A percentile compares a stretch with the other conserved stretches of the same genome.
These are phyloP conservation scores for Dendrobium huoshanense DNA, from an alignment of 106 monocot genomes.

Conservation along the genomic window DNA sequence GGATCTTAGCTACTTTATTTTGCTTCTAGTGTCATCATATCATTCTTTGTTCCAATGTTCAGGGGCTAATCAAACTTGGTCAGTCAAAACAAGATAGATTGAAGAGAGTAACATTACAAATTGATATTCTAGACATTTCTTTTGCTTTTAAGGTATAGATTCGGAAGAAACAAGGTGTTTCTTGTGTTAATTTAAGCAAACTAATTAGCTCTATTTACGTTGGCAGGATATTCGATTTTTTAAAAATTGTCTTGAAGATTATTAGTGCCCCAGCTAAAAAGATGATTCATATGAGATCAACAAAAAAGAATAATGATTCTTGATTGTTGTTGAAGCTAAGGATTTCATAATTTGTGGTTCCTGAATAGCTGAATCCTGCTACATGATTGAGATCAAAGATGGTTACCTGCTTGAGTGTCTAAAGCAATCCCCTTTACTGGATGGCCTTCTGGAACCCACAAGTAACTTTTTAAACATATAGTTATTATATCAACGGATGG, in stretches of 20 bases:
- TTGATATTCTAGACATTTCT: slow-evolving; percentile 58
- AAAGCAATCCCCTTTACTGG: too few relatives aligned
- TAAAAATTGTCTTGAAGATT: slow-evolving; percentile 26
- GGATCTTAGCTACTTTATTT: not conserved
- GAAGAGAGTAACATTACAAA: slow-evolving; percentile 47
- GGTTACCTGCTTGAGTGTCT: too few relatives aligned
- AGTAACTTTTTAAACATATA: too few relatives aligned
- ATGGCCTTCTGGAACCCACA: too few relatives aligned
- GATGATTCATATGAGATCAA: not conserved
- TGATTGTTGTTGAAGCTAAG: too few relatives aligned
- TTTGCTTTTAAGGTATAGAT: slow-evolving; percentile 81
- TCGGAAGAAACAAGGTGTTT: not conserved
- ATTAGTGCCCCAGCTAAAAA: not conserved
- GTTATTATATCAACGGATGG: too few relatives aligned
- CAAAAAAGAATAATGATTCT: too few relatives aligned
- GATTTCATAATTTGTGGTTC: too few relatives aligned
- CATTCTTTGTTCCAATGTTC: not conserved
- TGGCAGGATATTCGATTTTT: slow-evolving; percentile 43
- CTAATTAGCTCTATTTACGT: not conserved
- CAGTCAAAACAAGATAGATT: slow-evolving; percentile 52
- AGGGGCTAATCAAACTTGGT: slow-evolving; percentile 79
- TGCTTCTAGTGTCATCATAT: not conserved
- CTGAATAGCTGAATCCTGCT: too few relatives aligned
- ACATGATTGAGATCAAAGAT: too few relatives aligned
- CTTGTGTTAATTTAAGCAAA: not conserved